Evolutionary conservation across 1,284 basidiomycete genomes (phyloP).

Genomic region (Anthracocystis panici-leucophaei): DNA sequence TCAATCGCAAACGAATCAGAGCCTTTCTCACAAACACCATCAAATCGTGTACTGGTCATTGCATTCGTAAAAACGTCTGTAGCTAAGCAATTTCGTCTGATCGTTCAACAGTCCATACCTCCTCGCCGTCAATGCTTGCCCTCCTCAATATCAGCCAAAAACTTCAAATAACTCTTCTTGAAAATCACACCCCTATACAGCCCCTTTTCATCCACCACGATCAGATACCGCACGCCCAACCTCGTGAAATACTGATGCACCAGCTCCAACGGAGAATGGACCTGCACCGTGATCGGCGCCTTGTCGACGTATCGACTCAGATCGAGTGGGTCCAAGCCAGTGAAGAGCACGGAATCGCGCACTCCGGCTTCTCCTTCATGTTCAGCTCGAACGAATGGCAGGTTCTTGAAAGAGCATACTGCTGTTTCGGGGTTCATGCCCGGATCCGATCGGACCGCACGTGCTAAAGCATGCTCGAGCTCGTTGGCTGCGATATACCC

Average conservation of each 20-base stretch:
- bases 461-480: conserved; percentile 81
- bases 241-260: conserved; percentile 77
- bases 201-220: conserved; percentile 85
- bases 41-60: no score
- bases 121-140: background rate
- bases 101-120: background rate
- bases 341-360: conserved; percentile 47
- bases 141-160: conserved; percentile 41
- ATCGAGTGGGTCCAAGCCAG: conserved; percentile 74
- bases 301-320: conserved; percentile 90
- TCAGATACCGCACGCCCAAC: conserved; percentile 65
- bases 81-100: background rate
- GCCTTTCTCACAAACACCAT: no score
- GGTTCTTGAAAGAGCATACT: conserved; percentile 48
- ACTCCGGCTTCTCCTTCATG: conserved; percentile 33
- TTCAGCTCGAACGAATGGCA: conserved; percentile 43
- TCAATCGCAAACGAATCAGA: background rate
- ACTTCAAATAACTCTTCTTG: conserved; percentile 77
- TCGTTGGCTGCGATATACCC: conserved; percentile 93
- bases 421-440: conserved; percentile 21
- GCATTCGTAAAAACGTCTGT: no score
- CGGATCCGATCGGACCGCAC: conserved; percentile 14
- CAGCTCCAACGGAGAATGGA: conserved; percentile 86
- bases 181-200: conserved; percentile 89
- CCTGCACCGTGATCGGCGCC: conserved; percentile 84